Evolutionary conservation across 2,329 filamentous ascomycete genomes (phyloP), one percentile per base, ranked within the genome.

Genomic region (Pseudogymnoascus sp.): DNA sequence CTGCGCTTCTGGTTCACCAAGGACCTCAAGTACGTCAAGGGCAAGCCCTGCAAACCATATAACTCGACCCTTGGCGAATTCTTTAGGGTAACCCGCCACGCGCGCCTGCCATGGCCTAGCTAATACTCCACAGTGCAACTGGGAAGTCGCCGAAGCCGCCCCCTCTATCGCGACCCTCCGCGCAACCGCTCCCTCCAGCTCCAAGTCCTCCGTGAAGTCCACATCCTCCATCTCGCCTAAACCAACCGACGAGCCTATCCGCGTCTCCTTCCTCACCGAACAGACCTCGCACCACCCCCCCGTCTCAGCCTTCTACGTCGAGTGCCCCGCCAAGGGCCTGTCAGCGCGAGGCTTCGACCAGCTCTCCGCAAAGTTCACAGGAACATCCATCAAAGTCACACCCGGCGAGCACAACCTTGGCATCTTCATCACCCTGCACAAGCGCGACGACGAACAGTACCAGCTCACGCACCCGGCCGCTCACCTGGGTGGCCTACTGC

Each of bases 1-100:
- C 78, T 97, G 70, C 88, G 93, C 65, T 99, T 97, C 77, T 99
- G 95, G 95, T 96, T 97, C 72, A 97, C 95, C 67, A 99, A 99
- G 76, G 95, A 99, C 76, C 76, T 99, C 76, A 99, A 99, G 84
- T 99, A 97, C 72, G 91, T 96, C 75, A 97, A 97, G 79, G 93
- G 93, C 65, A 96, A 93, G 79, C 95, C 95, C 46, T 97, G 93
- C 86, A 99, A 99, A 77, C 95, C 95, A 10, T 99, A 99, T 79
- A 99, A 99, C 77, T 97, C 93, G 59, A 93, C 92, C 37, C 78
- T 99, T 60, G 95, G 95, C 67, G 95, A 99, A 79, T 99, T 99
- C 78, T 99, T 99, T 79, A 85, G 92, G 78, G 90, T 93, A 80
- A 29, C 35, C 9, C 63, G 23, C 59, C 61, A 7, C 21, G 37